These are phyloP conservation scores for Cokeromyces recurvatus DNA, from an alignment of 371 early-diverging fungal genomes.

Conservation along the genomic window DNA sequence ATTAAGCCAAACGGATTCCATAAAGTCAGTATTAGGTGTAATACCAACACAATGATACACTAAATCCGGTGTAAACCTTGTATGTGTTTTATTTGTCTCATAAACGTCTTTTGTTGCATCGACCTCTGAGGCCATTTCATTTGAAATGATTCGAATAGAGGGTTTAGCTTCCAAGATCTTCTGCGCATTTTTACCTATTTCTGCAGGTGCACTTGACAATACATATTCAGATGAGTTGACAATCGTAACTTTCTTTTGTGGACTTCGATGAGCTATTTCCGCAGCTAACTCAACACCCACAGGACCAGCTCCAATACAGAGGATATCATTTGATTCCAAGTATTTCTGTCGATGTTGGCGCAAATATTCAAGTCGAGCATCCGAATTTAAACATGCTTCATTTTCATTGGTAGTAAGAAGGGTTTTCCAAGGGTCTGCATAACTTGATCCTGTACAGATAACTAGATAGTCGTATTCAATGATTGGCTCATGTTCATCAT, in stretches of 20 bases:
- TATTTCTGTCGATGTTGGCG: constrained; percentile 21
- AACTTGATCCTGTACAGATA: constrained; percentile 36
- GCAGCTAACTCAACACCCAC: constrained; percentile 49
- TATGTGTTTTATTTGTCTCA: constrained; percentile 25
- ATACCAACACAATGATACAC: constrained; percentile 29
- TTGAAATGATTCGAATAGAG: constrained; percentile 12
- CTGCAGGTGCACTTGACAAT: constrained; percentile 16
- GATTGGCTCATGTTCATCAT: no score
- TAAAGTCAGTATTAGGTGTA: constrained; percentile 26
- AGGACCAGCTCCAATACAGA: constrained; percentile 56
- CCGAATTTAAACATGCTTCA: background rate
- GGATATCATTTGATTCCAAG: constrained; percentile 27
- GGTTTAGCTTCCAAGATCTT: constrained; percentile 9
- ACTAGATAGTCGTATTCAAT: constrained; percentile 21
- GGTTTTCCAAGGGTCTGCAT: constrained; percentile 33
- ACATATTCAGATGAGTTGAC: constrained; percentile 23
- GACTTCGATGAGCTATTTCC: constrained; percentile 43
- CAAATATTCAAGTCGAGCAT: constrained; percentile 17
- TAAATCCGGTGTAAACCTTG: constrained; percentile 19
- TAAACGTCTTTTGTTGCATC: constrained; percentile 5
- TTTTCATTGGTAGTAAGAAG: background rate
- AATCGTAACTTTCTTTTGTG: constrained; percentile 37
- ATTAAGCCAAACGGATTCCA: constrained; percentile 21
- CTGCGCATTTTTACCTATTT: constrained; percentile 19
- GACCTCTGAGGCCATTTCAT: constrained; percentile 15